These are phyloP conservation scores for Plicaturopsis crispa DNA, from an alignment of 768 basidiomycete species.

Conservation along the genomic window DNA sequence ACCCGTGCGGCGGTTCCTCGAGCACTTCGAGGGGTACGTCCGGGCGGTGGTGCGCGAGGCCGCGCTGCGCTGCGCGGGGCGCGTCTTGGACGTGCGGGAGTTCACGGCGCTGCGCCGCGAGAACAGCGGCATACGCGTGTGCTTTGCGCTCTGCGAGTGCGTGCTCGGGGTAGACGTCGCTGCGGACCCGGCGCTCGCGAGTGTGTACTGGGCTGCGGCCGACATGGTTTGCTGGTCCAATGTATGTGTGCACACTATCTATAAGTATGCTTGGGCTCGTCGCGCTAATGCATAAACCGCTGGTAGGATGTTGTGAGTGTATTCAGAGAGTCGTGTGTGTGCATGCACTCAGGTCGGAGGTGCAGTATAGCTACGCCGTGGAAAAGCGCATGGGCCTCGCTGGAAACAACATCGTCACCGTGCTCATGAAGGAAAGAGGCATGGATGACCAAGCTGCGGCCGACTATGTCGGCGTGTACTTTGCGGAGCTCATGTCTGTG, in stretches of 20 bases:
- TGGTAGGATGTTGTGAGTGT: slow-evolving; percentile 2
- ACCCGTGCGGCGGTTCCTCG: slow-evolving; percentile 42
- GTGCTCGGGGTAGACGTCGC: slow-evolving; percentile 55
- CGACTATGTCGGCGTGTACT: slow-evolving; percentile 48
- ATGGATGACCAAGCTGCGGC: slow-evolving; percentile 52
- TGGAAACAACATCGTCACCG: slow-evolving; percentile 64
- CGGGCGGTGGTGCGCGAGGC: slow-evolving; percentile 54
- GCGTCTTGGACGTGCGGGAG: slow-evolving; percentile 45
- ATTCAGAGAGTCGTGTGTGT: slow-evolving; percentile 3
- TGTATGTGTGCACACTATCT: slow-evolving; percentile 28
- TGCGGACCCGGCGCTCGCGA: slow-evolving; percentile 44
- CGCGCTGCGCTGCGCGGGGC: slow-evolving; percentile 46
- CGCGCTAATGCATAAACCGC: background rate
- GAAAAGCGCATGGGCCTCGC: slow-evolving; percentile 59
- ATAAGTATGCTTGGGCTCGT: background rate
- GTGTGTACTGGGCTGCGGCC: slow-evolving; percentile 48
- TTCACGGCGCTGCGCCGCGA: slow-evolving; percentile 58
- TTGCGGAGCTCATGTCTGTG: slow-evolving; percentile 38
- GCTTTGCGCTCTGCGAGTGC: slow-evolving; percentile 57
- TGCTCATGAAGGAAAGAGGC: slow-evolving; percentile 50
- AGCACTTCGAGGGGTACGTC: slow-evolving; percentile 49
- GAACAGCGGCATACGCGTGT: slow-evolving; percentile 60
- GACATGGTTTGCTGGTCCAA: slow-evolving; percentile 70
- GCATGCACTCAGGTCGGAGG: slow-evolving; percentile 27
- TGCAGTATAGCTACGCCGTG: slow-evolving; percentile 68